Evolutionary conservation across 192 early-diverging fungal species (phyloP).

Genomic region (Oehlia diaphana): DNA sequence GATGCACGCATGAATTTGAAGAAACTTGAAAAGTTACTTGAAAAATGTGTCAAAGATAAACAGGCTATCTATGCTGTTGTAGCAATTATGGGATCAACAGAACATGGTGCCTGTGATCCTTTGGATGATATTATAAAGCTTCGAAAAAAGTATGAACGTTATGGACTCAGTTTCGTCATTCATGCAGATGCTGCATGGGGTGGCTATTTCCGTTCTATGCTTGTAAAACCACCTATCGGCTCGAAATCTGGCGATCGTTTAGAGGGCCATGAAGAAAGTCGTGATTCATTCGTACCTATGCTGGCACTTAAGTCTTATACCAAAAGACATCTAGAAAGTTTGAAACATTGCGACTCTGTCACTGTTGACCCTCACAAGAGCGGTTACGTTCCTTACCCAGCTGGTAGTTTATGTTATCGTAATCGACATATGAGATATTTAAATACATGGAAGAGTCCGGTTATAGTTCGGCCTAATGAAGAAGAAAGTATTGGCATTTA

Average conservation of each 20-base stretch:
- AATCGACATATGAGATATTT: conserved; percentile 6
- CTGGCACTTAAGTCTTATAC: background rate
- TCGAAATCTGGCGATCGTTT: background rate
- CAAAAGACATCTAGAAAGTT: background rate
- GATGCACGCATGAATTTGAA: background rate
- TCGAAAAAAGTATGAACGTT: background rate
- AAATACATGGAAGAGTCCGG: background rate
- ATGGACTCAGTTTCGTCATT: conserved; percentile 10
- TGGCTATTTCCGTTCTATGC: conserved; percentile 2
- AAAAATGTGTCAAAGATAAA: background rate
- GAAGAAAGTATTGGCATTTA: background rate
- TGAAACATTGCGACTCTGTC: background rate
- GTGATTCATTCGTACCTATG: background rate
- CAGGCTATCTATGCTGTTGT: background rate
- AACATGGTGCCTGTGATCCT: conserved; percentile 3
- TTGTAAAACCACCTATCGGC: background rate
- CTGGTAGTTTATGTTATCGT: background rate
- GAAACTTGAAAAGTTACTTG: background rate
- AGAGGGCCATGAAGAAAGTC: background rate
- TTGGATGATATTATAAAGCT: background rate
- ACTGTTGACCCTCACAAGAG: conserved; percentile 3
- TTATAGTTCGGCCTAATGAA: background rate
- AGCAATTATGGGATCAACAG: conserved; percentile 11
- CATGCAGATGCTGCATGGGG: conserved; percentile 10
- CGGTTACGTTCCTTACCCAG: background rate